phyloP scores from a whole-genome alignment of 2,329 filamentous ascomycete genomes.

The Cladobotryum mycophilum region DNA sequence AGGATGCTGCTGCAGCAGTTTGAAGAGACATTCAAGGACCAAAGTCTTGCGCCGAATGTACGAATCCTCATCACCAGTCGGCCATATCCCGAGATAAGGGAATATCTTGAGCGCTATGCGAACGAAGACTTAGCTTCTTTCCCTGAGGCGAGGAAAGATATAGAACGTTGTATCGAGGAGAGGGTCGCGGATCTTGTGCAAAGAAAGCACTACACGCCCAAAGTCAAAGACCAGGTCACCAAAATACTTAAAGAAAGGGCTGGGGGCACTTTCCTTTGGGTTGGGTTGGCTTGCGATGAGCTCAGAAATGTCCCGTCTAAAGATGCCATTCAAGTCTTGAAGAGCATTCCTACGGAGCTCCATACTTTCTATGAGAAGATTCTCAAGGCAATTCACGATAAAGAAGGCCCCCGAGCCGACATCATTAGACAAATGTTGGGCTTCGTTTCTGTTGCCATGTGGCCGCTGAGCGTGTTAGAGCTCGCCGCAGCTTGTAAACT shows the following conservation, averaged over 20 bases:
- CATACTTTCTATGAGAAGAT: conserved; percentile 13
- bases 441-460: conserved; percentile 5
- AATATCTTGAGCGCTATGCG: too few species aligned
- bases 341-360: conserved; percentile 16
- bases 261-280: conserved; percentile 20
- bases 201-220: conserved; percentile 15
- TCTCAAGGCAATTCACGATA: conserved; percentile 3
- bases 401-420: neutral
- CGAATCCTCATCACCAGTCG: too few species aligned
- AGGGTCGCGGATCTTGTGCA: conserved; percentile 12
- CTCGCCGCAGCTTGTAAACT: conserved; percentile 13
- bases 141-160: conserved; percentile 13
- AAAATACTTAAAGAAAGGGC: conserved; percentile 17
- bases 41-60: too few species aligned
- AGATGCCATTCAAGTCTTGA: conserved; percentile 8
- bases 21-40: too few species aligned
- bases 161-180: conserved; percentile 16
- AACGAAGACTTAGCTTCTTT: conserved; percentile 19
- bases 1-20: too few species aligned
- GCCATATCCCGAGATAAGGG: too few species aligned
- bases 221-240: conserved; percentile 12
- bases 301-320: conserved; percentile 15
- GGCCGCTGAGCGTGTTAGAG: conserved; percentile 12
- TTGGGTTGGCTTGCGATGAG: conserved; percentile 18
- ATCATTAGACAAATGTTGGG: conserved; percentile 10